Evolutionary conservation across 371 early-diverging fungal species (phyloP).

Genomic region (Parasitella parasitica): DNA sequence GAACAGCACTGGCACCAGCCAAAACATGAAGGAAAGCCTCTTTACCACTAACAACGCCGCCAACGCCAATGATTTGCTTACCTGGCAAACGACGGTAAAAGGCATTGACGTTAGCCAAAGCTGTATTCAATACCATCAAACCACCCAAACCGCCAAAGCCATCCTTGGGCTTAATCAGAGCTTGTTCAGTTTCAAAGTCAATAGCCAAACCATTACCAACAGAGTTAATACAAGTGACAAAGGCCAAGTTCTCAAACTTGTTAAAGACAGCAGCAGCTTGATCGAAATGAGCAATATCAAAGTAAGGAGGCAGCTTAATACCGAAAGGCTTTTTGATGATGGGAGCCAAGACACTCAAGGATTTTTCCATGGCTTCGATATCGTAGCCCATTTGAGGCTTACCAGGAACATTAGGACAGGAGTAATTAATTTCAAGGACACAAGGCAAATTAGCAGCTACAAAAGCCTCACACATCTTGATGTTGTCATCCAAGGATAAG

Average conservation of each 20-base stretch:
- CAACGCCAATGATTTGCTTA: slow-evolving; percentile 53
- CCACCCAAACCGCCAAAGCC: slow-evolving; percentile 57
- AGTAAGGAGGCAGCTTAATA: slow-evolving; percentile 55
- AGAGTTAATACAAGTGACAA: slow-evolving; percentile 51
- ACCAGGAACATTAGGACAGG: slow-evolving; percentile 54
- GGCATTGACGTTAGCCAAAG: slow-evolving; percentile 53
- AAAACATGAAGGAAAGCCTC: slow-evolving; percentile 51
- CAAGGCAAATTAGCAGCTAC: slow-evolving; percentile 41
- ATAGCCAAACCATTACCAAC: slow-evolving; percentile 54
- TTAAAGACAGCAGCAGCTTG: slow-evolving; percentile 42
- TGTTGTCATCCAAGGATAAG: slow-evolving; percentile 43
- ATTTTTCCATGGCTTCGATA: slow-evolving; percentile 48
- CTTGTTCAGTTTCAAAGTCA: slow-evolving; percentile 50
- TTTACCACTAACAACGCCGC: slow-evolving; percentile 50
- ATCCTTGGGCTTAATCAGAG: slow-evolving; percentile 51
- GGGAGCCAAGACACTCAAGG: slow-evolving; percentile 41
- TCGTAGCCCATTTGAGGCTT: slow-evolving; percentile 54
- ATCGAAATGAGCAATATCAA: slow-evolving; percentile 54
- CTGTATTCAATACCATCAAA: slow-evolving; percentile 42
- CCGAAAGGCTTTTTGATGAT: slow-evolving; percentile 51
- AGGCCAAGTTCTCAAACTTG: slow-evolving; percentile 44
- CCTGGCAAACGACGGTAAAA: slow-evolving; percentile 43
- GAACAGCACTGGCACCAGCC: slow-evolving; percentile 53
- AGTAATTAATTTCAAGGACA: slow-evolving; percentile 49
- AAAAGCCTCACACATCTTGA: slow-evolving; percentile 46